phyloP scores from a whole-genome alignment of 192 early-diverging fungal species.

The Phlyctochytrium bullatum region DNA sequence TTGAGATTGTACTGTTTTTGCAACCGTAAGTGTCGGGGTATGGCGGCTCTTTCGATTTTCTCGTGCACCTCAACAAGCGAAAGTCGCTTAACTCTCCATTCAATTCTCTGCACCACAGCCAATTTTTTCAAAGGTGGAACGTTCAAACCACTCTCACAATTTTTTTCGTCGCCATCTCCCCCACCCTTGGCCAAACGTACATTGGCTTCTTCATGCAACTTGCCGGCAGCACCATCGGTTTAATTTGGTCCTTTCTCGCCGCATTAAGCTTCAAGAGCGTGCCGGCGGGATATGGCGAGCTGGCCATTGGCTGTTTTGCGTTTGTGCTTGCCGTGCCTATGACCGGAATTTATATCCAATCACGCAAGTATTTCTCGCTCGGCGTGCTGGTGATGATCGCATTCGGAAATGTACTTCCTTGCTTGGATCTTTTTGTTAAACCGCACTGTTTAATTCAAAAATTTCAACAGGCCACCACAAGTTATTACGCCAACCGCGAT shows the following conservation, averaged over 20 bases:
- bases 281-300: too few species aligned
- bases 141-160: conserved; percentile 7
- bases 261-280: too few species aligned
- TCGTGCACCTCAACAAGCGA: too few species aligned
- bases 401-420: too few species aligned
- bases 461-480: neutral
- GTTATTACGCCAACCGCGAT: conserved; percentile 11
- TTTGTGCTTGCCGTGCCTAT: conserved; percentile 11
- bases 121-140: conserved; percentile 20
- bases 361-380: too few species aligned
- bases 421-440: too few species aligned
- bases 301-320: conserved; percentile 12
- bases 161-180: conserved; percentile 19
- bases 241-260: conserved; percentile 4
- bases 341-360: too few species aligned
- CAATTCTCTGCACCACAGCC: too few species aligned
- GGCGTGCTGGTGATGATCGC: too few species aligned
- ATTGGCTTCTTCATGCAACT: conserved; percentile 18
- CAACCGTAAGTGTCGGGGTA: conserved; percentile 24
- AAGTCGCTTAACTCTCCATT: too few species aligned
- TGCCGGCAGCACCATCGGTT: conserved; percentile 11
- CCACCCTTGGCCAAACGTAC: conserved; percentile 23
- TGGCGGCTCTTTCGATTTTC: too few species aligned
- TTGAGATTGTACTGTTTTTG: conserved; percentile 11
- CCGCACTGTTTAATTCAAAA: too few species aligned